Base-by-base conservation (phyloP, 805 yeast species). In the Ogataea ganodermae region DNA sequence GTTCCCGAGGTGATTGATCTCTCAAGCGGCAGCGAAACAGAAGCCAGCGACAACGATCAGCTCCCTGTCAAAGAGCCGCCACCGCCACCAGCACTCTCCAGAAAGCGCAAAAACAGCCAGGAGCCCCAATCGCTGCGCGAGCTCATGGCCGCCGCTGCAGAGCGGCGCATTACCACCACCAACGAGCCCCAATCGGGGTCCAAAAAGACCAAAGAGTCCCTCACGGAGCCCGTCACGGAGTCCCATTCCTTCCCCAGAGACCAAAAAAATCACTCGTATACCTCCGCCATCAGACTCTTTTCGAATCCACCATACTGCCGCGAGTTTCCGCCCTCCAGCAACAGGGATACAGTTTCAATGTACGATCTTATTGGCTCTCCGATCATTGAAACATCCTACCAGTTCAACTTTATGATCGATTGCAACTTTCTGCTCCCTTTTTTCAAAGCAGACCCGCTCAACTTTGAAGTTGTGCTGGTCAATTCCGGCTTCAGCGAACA, bases 401-500 rank as follows among this genome's bases (percentile, higher is more conserved):
- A 67, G 32, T 67, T 67, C 50, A 68, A 67, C 42, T 62, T 67
- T 48, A 32, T 63, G 46, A 63, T 67, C 12, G 68, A 66, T 39
- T 51, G 56, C 35, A 52, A 55, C 6, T 63, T 63, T 36, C 41
- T 69, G 18, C 35, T 57, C 3, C 44, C 51, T 2, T 60, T 56
- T 38, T 46, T 62, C 36, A 40, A 48, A 6, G 52, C 65, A 1
- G 58, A 56, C 31, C 57, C 61, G 5, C 20, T 50, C 10, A 50
- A 56, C n/a, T 45, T 59, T 9, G 53, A 56, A 9, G 37, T 62
- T 1, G 32, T 42, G 3, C 57, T 76, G 1, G 53, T 71, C 4
- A 9, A 60, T 48, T 6, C 74, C 68, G 13, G 58, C 42, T 47
- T 55, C 59, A 40, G 71, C 68, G 43, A 30, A 9, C 35, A 30